A percentile compares a stretch with the other conserved stretches of the same genome.
These are phyloP conservation scores for Trypanosoma melophagium DNA, from an alignment of 208 protist species.

Conservation along the genomic window DNA sequence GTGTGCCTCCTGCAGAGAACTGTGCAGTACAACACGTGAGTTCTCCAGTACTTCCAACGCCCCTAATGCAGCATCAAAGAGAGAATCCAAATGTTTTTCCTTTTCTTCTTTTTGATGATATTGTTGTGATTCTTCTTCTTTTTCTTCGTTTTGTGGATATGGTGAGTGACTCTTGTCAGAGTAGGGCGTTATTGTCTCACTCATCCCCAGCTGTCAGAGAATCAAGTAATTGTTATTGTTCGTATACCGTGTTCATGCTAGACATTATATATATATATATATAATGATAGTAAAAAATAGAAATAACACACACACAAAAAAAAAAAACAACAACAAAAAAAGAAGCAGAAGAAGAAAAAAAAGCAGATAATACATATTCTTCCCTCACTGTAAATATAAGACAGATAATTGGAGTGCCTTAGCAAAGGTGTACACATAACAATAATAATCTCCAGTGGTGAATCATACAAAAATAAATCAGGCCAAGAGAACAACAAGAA, in stretches of 20 bases:
- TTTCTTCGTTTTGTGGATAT: too few relatives aligned
- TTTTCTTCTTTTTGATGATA: too few relatives aligned
- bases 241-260: too few relatives aligned
- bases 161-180: neutral
- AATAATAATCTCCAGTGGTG: neutral
- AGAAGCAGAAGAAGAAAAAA: too few relatives aligned
- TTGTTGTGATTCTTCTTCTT: too few relatives aligned
- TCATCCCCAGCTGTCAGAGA: neutral
- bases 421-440: neutral
- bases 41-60: conserved; percentile 45
- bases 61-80: conserved; percentile 24
- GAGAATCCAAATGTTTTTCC: conserved; percentile 1
- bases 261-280: too few relatives aligned
- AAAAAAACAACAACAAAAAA: neutral
- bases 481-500: neutral
- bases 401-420: too few relatives aligned
- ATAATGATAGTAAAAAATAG: neutral
- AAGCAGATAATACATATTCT: too few relatives aligned
- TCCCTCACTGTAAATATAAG: too few relatives aligned
- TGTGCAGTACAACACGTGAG: conserved; percentile 42
- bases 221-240: too few relatives aligned
- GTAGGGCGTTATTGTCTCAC: neutral
- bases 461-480: conserved; percentile 15
- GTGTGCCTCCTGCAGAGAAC: conserved; percentile 44
- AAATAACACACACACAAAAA: neutral